phyloP scores from a whole-genome alignment of 306 rosid species.

The Vigna trinervia region DNA sequence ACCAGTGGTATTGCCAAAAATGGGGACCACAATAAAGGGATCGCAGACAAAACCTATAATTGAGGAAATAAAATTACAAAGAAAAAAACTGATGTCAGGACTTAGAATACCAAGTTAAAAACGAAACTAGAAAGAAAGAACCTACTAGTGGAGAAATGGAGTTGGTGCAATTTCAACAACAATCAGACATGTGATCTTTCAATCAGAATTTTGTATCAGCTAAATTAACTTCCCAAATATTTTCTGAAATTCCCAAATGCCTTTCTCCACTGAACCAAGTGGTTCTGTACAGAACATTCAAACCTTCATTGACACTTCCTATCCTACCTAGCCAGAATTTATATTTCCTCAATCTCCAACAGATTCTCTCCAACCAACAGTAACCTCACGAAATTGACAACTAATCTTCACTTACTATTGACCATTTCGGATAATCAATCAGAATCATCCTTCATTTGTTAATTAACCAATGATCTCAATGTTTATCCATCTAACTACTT shows the following conservation, averaged over 20 bases:
- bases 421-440: constrained; percentile 28
- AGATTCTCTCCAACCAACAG: constrained; percentile 37
- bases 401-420: constrained; percentile 19
- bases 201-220: constrained; percentile 26
- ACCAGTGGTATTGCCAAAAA: constrained; percentile 87
- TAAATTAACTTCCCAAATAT: constrained; percentile 22
- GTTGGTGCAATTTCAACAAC: constrained; percentile 26
- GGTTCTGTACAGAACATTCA: background rate
- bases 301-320: constrained; percentile 15
- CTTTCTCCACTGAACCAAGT: constrained; percentile 32
- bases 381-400: constrained; percentile 16
- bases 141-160: constrained; percentile 10
- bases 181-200: background rate
- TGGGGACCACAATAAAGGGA: constrained; percentile 67
- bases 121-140: constrained; percentile 22
- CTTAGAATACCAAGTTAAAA: constrained; percentile 35
- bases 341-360: constrained; percentile 29
- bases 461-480: constrained; percentile 16
- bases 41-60: constrained; percentile 67
- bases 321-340: constrained; percentile 24
- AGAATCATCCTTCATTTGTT: constrained; percentile 16
- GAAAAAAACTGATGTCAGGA: constrained; percentile 32
- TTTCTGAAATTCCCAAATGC: background rate
- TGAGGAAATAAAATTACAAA: constrained; percentile 27
- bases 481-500: constrained; percentile 10